Evolutionary conservation across 1,284 basidiomycete genomes (phyloP), one percentile per base, ranked within the genome.

Genomic region (Malassezia sp.): DNA sequence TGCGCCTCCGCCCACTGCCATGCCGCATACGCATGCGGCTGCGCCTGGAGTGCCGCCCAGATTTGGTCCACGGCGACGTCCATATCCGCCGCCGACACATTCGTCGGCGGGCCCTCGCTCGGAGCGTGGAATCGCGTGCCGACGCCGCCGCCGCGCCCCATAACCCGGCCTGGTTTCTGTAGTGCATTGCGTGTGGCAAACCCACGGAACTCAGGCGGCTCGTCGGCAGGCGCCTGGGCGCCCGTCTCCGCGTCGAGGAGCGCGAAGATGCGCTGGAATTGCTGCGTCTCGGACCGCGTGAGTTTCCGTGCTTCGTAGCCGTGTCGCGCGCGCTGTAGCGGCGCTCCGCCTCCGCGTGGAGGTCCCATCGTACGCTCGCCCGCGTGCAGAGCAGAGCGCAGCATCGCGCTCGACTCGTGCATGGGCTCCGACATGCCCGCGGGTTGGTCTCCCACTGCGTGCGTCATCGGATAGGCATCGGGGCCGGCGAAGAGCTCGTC

Each of bases 261-360:
- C 29, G 33, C 42, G 28, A 50, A 50, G 24, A 50, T 50, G 9
- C 48, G 42, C 15, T 42, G 42, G 20, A 50, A 50, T 22, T 50
- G 48, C 7, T 28, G 24, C n/a, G 48, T 34, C 21, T 50, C 48
- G 14, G 42, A 33, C 1, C 33, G 26, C 7, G 48, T 50, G 1
- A 50, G 37, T 5, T 30, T n/a, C 5, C 41, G 39, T 1, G 47
- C 39, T 15, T 39, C 42, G 26, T 39, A 34, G 15, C 14, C 26
- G 15, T 29, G 29, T 20, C 34, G 28, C 22, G 34, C 14, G 27
- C 12, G 20, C 21, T 32, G 30, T n/a, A n/a, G 31, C 11, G n/a
- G 9, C n/a, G n/a, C n/a, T n/a, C n/a, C n/a, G n/a, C n/a, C n/a
- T n/a, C n/a, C n/a, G n/a, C n/a, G n/a, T n/a, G n/a, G n/a, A n/a